phyloP scores from a whole-genome alignment of 73 alveolate species.

The Paramecium pentaurelia region DNA sequence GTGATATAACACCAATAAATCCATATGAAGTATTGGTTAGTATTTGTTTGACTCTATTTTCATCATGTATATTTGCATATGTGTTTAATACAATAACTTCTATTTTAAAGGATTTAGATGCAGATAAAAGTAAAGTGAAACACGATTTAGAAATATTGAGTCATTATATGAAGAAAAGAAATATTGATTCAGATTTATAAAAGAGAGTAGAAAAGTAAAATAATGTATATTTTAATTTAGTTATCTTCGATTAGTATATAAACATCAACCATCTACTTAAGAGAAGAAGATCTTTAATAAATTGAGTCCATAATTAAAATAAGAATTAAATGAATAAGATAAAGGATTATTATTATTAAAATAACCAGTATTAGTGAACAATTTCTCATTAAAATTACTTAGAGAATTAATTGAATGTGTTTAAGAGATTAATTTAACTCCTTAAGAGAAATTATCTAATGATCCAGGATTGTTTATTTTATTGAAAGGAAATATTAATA shows the following conservation, averaged over 20 bases:
- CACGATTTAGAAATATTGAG: not conserved
- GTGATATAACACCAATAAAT: constrained; percentile 43
- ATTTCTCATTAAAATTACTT: constrained; percentile 1
- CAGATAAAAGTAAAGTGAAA: not conserved
- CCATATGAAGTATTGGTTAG: not conserved
- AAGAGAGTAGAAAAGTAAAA: constrained; percentile 16
- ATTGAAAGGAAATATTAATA: not conserved
- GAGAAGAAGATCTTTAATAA: not conserved
- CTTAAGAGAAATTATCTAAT: not conserved
- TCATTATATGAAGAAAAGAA: constrained; percentile 14
- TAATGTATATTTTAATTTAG: not conserved
- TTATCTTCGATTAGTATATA: not conserved
- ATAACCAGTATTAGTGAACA: not conserved
- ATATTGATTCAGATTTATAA: not conserved
- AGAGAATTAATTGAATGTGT: not conserved
- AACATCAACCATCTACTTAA: not conserved
- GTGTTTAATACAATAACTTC: constrained; percentile 18
- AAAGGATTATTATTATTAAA: constrained; percentile 15
- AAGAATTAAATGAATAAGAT: constrained; percentile 7
- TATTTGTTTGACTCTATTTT: not conserved
- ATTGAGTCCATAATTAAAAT: not conserved
- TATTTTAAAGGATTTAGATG: constrained; percentile 5
- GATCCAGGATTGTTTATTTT: not conserved
- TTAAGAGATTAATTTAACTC: not conserved
- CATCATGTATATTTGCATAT: constrained; percentile 33